These are phyloP conservation scores for Hymenoscyphus infarciens DNA, from an alignment of 2,329 filamentous ascomycete genomes.

Conservation along the genomic window DNA sequence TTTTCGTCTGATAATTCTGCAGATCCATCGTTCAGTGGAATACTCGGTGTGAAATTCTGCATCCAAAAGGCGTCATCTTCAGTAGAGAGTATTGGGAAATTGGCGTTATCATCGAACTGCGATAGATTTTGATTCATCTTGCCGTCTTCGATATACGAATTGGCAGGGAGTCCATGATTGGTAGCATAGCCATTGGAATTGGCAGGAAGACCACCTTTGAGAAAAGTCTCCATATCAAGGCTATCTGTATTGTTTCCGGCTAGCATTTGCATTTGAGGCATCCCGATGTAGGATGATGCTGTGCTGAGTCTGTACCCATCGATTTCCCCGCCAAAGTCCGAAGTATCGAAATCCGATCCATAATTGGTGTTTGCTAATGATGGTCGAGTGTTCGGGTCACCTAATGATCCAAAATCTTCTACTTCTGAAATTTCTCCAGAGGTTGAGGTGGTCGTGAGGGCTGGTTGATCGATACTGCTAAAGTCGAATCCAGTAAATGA, in stretches of 20 bases:
- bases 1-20: slow-evolving; percentile 29
- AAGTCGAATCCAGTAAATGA: slow-evolving; percentile 54
- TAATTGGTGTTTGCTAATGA: slow-evolving; percentile 39
- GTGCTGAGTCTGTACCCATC: slow-evolving; percentile 49
- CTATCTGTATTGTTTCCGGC: slow-evolving; percentile 45
- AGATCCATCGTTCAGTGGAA: slow-evolving; percentile 19
- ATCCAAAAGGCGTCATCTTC: slow-evolving; percentile 43
- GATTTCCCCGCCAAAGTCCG: slow-evolving; percentile 39
- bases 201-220: slow-evolving; percentile 37
- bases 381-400: slow-evolving; percentile 37
- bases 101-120: slow-evolving; percentile 37
- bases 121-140: slow-evolving; percentile 43
- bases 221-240: slow-evolving; percentile 55
- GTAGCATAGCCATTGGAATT: slow-evolving; percentile 15
- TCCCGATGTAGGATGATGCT: slow-evolving; percentile 45
- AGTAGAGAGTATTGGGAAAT: slow-evolving; percentile 40
- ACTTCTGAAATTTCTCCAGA: slow-evolving; percentile 66
- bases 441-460: slow-evolving; percentile 56
- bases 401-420: slow-evolving; percentile 51
- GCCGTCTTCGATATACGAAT: slow-evolving; percentile 29
- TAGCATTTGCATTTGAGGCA: slow-evolving; percentile 45
- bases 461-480: slow-evolving; percentile 51
- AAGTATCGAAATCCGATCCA: slow-evolving; percentile 38
- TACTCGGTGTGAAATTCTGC: slow-evolving; percentile 35
- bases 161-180: slow-evolving; percentile 25